A percentile compares a stretch with the other conserved stretches of the same genome.
phyloP scores from a whole-genome alignment of 805 yeast genomes.

The Ascoidea tarda region DNA sequence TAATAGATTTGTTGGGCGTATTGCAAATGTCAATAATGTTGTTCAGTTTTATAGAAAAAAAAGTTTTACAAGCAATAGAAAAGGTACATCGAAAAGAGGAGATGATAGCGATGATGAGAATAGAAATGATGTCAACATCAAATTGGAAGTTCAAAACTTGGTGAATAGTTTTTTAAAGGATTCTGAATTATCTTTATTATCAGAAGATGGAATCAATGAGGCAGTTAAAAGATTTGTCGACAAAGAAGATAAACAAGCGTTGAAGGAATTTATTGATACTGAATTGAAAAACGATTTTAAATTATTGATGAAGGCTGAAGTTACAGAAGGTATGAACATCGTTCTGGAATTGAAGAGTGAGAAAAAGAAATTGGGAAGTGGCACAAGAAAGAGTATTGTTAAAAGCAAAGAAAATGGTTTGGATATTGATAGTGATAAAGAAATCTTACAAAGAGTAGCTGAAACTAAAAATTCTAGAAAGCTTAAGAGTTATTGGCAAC shows the following conservation, averaged over 20 bases:
- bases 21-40: slow-evolving; percentile 85
- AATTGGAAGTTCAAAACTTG: slow-evolving; percentile 42
- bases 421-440: no score
- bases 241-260: slow-evolving; percentile 66
- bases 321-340: not conserved
- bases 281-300: slow-evolving; percentile 41
- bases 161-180: slow-evolving; percentile 49
- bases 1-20: slow-evolving; percentile 76
- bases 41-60: slow-evolving; percentile 51
- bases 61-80: slow-evolving; percentile 13
- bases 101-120: slow-evolving; percentile 10
- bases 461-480: no score
- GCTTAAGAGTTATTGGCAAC: no score
- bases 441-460: no score
- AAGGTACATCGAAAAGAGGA: slow-evolving; percentile 1
- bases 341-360: not conserved
- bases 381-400: not conserved
- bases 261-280: slow-evolving; percentile 44
- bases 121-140: slow-evolving; percentile 22
- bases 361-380: not conserved
- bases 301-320: slow-evolving; percentile 22
- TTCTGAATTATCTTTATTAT: slow-evolving; percentile 53
- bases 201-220: slow-evolving; percentile 58
- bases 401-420: not conserved
- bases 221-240: slow-evolving; percentile 64